These are phyloP conservation scores for Nakazawaea ishiwadae DNA, from an alignment of 805 yeast species.

Conservation along the genomic window DNA sequence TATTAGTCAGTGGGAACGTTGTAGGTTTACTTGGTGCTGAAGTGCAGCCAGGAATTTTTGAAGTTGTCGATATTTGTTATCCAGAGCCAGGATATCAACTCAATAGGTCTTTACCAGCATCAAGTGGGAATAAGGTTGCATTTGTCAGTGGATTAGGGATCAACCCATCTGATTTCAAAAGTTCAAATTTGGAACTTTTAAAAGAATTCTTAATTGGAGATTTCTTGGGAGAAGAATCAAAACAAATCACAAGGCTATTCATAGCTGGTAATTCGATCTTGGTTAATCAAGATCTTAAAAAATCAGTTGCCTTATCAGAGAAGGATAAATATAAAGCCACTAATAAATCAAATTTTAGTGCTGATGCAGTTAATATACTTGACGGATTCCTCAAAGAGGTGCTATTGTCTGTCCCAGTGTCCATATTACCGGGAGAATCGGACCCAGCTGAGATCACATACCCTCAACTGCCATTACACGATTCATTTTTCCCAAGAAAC, in stretches of 20 bases:
- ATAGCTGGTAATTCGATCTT: conserved; percentile 66
- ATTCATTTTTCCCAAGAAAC: conserved; percentile 55
- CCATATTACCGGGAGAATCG: conserved; percentile 75
- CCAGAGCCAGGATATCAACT: conserved; percentile 42
- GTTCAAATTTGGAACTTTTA: conserved; percentile 49
- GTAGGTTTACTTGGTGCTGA: conserved; percentile 87
- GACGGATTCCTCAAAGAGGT: conserved; percentile 57
- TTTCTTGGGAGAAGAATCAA: conserved; percentile 34
- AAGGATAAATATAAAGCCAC: conserved; percentile 43
- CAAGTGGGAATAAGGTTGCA: conserved; percentile 48
- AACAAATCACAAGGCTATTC: conserved; percentile 45
- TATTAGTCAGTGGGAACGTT: conserved; percentile 85
- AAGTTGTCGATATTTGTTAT: conserved; percentile 72
- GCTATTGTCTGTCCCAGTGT: conserved; percentile 58
- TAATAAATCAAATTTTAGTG: conserved; percentile 47
- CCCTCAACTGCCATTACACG: conserved; percentile 91
- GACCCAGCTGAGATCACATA: conserved; percentile 84
- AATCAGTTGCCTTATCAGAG: conserved; percentile 16
- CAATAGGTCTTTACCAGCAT: conserved; percentile 11
- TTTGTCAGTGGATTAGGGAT: conserved; percentile 74
- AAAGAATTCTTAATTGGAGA: conserved; percentile 72
- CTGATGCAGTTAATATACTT: conserved; percentile 45
- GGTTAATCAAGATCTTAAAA: conserved; percentile 21
- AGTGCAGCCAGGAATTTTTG: conserved; percentile 75
- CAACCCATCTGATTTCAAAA: conserved; percentile 36